phyloP scores from a whole-genome alignment of 306 rosid genomes.

The Cyclanthera cordifolia region DNA sequence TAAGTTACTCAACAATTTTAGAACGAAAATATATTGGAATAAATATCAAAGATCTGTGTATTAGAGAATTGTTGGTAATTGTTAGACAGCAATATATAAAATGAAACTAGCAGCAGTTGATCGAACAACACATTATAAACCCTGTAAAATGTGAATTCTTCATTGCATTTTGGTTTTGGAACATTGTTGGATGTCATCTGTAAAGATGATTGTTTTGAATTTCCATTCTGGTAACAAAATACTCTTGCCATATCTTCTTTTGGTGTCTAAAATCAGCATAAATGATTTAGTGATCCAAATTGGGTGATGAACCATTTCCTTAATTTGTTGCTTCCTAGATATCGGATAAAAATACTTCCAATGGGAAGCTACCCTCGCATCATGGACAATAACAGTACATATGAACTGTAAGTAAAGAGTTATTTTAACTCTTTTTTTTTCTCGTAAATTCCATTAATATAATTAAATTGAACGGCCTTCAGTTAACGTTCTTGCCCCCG shows the following conservation, averaged over 20 bases:
- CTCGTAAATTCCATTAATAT: not conserved
- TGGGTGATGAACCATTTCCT: slow-evolving; percentile 16
- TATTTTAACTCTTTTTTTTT: not conserved
- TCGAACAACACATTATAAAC: not conserved
- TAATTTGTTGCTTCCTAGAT: slow-evolving; percentile 39
- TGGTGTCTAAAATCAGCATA: not conserved
- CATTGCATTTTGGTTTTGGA: not conserved
- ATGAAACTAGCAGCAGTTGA: not conserved
- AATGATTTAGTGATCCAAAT: not conserved
- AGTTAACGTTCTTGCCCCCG: not conserved
- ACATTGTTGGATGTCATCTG: not conserved
- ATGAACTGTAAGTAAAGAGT: slow-evolving; percentile 63
- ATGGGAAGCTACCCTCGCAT: slow-evolving; percentile 97
- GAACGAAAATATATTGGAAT: not conserved
- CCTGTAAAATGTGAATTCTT: not conserved
- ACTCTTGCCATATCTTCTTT: not conserved
- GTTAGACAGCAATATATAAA: not conserved
- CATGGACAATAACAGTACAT: slow-evolving; percentile 62
- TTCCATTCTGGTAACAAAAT: not conserved
- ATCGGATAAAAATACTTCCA: slow-evolving; percentile 83
- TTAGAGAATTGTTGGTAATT: not conserved
- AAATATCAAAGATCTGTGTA: not conserved
- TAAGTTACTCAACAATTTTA: not conserved
- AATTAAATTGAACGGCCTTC: not conserved
- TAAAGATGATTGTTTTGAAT: not conserved